These are phyloP conservation scores for Candida dubliniensis DNA, from an alignment of 1,139 yeast species.

Conservation along the genomic window DNA sequence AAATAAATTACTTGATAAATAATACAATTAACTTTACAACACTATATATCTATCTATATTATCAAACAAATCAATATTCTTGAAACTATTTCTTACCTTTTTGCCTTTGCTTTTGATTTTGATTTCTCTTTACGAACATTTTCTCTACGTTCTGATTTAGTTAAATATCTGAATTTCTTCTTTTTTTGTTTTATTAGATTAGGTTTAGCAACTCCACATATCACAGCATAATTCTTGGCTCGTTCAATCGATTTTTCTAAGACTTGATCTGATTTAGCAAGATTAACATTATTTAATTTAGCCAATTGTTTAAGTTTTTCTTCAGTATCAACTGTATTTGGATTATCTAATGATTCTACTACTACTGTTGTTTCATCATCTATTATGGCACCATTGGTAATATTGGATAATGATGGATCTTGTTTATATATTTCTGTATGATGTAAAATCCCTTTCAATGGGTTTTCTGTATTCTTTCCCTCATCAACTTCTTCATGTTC, in stretches of 20 bases:
- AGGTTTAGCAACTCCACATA: slow-evolving; percentile 53
- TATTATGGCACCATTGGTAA: slow-evolving; percentile 42
- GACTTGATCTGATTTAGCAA: slow-evolving; percentile 58
- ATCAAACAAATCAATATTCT: no score
- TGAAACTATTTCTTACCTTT: slow-evolving; percentile 8
- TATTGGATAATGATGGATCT: slow-evolving; percentile 30
- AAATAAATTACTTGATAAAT: background rate
- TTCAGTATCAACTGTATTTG: slow-evolving; percentile 33
- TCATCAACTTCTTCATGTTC: slow-evolving; percentile 20
- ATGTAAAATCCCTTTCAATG: slow-evolving; percentile 40
- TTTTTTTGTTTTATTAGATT: slow-evolving; percentile 33
- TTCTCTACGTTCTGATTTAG: slow-evolving; percentile 72
- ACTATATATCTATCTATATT: background rate
- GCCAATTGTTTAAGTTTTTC: slow-evolving; percentile 41
- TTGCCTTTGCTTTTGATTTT: slow-evolving; percentile 19
- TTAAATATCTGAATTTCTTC: slow-evolving; percentile 84
- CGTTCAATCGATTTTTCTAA: slow-evolving; percentile 63
- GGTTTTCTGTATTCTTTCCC: slow-evolving; percentile 10
- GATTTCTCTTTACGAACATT: slow-evolving; percentile 60
- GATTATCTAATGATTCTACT: slow-evolving; percentile 55
- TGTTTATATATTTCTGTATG: slow-evolving; percentile 46
- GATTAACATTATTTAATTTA: slow-evolving; percentile 60
- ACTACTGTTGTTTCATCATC: slow-evolving; percentile 62
- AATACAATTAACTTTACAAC: background rate
- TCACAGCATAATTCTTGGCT: slow-evolving; percentile 72